A percentile compares a stretch with the other conserved stretches of the same genome.
Conservation (phyloP, 768 basidiomycete species). For the Pisolithus tinctorius region DNA sequence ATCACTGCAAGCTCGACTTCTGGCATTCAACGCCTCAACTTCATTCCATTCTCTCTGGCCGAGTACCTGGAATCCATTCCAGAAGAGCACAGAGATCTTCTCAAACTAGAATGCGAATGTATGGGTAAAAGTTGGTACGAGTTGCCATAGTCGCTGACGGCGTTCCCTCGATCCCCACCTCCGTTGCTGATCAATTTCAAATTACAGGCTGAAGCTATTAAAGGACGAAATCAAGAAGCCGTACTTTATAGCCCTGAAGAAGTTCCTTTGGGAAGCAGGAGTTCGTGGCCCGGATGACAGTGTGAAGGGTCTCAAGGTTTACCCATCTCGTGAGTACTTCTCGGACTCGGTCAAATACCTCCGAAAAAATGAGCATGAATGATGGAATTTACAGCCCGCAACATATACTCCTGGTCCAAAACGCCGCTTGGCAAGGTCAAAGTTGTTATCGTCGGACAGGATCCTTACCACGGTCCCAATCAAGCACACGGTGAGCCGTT, state of each 20-base stretch:
- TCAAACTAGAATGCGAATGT: slow-evolving; percentile 64
- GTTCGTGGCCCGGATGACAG: slow-evolving; percentile 46
- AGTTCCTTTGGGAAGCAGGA: slow-evolving; percentile 61
- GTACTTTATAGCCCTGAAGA: slow-evolving; percentile 69
- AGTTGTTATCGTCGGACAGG: slow-evolving; percentile 87
- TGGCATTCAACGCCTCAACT: slow-evolving; percentile 39
- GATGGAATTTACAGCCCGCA: slow-evolving; percentile 43
- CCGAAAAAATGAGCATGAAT: background rate
- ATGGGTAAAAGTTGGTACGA: slow-evolving; percentile 66
- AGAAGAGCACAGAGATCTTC: slow-evolving; percentile 50
- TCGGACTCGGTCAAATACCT: background rate
- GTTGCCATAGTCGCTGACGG: background rate
- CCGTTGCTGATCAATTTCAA: slow-evolving; percentile 2
- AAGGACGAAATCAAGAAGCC: slow-evolving; percentile 70
- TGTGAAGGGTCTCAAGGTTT: slow-evolving; percentile 49
- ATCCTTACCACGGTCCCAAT: slow-evolving; percentile 74
- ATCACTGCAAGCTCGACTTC: slow-evolving; percentile 2
- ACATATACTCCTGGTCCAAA: slow-evolving; percentile 90
- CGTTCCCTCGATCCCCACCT: background rate
- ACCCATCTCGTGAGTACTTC: slow-evolving; percentile 57
- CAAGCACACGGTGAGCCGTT: slow-evolving; percentile 73
- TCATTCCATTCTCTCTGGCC: slow-evolving; percentile 60
- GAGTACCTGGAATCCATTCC: slow-evolving; percentile 47
- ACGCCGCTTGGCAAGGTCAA: slow-evolving; percentile 80
- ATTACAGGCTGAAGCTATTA: slow-evolving; percentile 61